Conservation (phyloP, 306 rosid genomes). For the Cicer judaicum region DNA sequence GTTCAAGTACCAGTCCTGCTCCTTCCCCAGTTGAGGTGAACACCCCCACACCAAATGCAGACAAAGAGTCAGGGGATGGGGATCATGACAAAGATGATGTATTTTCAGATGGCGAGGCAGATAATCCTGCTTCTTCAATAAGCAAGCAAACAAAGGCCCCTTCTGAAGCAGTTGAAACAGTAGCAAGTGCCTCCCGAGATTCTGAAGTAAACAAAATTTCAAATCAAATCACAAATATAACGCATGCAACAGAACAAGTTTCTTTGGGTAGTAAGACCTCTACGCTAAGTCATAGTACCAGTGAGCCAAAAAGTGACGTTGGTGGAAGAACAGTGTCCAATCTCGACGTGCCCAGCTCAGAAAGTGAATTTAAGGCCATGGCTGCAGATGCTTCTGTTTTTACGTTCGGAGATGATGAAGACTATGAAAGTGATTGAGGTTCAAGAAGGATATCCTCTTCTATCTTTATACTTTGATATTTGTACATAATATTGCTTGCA, state of each 20-base stretch:
- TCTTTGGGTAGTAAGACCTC: conserved; percentile 63
- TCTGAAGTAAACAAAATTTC: conserved; percentile 54
- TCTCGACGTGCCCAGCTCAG: conserved; percentile 57
- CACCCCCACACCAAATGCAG: conserved; percentile 47
- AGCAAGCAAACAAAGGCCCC: conserved; percentile 60
- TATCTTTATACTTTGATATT: conserved; percentile 28
- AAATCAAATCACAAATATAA: conserved; percentile 58
- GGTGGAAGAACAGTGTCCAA: conserved; percentile 50
- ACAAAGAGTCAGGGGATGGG: conserved; percentile 49
- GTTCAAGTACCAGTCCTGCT: conserved; percentile 62
- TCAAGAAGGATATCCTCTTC: neutral
- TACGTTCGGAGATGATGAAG: conserved; percentile 94
- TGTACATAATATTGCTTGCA: conserved; percentile 72
- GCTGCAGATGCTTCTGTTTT: conserved; percentile 99
- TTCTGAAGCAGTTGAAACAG: conserved; percentile 54
- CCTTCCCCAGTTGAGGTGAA: conserved; percentile 54
- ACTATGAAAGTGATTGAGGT: conserved; percentile 84
- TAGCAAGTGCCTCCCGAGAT: conserved; percentile 46
- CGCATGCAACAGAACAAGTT: conserved; percentile 68
- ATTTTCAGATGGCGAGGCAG: conserved; percentile 85
- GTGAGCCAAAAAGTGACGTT: conserved; percentile 58
- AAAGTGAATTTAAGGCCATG: conserved; percentile 98
- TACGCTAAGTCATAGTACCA: conserved; percentile 41
- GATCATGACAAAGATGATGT: conserved; percentile 77
- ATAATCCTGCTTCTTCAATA: conserved; percentile 70